Evolutionary conservation across 352 stramenopile species (phyloP), one percentile per base, ranked within the genome.

Genomic region (Globisporangium megalacanthum): DNA sequence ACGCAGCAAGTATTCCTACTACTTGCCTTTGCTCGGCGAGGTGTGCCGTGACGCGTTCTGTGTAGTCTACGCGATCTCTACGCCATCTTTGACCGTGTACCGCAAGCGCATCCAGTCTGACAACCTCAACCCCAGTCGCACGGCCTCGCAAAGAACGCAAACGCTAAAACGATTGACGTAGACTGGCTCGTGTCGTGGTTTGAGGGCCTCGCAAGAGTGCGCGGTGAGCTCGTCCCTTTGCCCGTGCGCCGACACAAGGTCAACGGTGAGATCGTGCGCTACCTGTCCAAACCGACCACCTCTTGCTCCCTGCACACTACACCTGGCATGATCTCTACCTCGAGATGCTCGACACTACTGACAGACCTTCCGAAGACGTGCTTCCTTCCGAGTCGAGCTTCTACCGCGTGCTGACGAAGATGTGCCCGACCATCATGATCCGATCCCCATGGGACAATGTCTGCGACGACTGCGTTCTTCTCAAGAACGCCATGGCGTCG

Each of bases 381-480:
- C n/a, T 50, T 3, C 45, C 45, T 11, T 50, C 45, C 2, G 19
- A 50, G 19, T 15, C 45, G 7, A 50, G n/a, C 45, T 50, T 35
- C 19, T 22, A 10, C 3, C 45, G 45, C 45, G 14, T 25, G n/a
- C 13, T 50, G 45, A 8, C 7, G 11, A 50, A 50, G 45, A 4
- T 15, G 6, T 50, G n/a, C 13, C 45, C 45, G 7, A n/a, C 3
- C 1, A n/a, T 54, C 25, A 29, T 3, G 49, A 20, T 42, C 17
- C 49, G 25, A 17, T 54, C 49, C 13, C 52, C 33, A 7, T 1
- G 35, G 11, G 11, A 48, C 15, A 47, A 36, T 15, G 41, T 57
- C n/a, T 31, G 52, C 19, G 52, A 57, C 39, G 25, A 46, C 31
- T 54, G 49, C 36, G 25, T 19, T 7, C 11, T 54, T 6, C 17